Percentiles rank a stretch among this genome's conserved stretches.
Conservation (phyloP, 208 protist species). For the Kentomonas sorsogonicus region DNA sequence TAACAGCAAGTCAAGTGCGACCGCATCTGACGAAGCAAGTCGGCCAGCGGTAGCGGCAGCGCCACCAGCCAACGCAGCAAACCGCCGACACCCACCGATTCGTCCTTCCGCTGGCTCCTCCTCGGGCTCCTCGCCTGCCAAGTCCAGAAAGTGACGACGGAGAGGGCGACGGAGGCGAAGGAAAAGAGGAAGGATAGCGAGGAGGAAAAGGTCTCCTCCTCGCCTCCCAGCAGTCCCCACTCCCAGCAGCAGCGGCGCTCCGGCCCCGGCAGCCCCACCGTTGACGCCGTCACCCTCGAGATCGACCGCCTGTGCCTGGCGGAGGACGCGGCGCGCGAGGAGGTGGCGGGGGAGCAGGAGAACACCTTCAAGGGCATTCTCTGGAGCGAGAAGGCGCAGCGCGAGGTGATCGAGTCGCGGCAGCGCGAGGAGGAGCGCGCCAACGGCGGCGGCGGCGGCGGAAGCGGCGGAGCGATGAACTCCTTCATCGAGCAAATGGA, state of each 20-base stretch:
- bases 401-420: slow-evolving; percentile 27
- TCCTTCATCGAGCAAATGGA: slow-evolving; percentile 9
- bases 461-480: slow-evolving; percentile 14
- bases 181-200: not conserved
- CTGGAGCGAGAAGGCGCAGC: slow-evolving; percentile 51
- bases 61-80: not conserved
- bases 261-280: not conserved
- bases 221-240: no score
- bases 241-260: slow-evolving; percentile 1
- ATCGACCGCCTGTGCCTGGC: slow-evolving; percentile 3
- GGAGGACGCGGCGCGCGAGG: slow-evolving; percentile 26
- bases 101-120: no score
- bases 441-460: slow-evolving; percentile 4
- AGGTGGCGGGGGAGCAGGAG: slow-evolving; percentile 32
- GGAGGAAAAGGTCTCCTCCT: no score
- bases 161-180: slow-evolving; percentile 3
- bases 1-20: not conserved
- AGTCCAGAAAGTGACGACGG: no score
- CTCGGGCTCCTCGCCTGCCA: no score
- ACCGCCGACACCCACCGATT: no score
- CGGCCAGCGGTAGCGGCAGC: not conserved
- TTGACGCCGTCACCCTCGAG: not conserved
- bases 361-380: slow-evolving; percentile 30
- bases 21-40: not conserved
- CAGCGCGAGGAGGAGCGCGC: slow-evolving; percentile 13